Evolutionary conservation across 352 stramenopile species (phyloP), one percentile per base, ranked within the genome.

Genomic region (Globisporangium echinulatum): DNA sequence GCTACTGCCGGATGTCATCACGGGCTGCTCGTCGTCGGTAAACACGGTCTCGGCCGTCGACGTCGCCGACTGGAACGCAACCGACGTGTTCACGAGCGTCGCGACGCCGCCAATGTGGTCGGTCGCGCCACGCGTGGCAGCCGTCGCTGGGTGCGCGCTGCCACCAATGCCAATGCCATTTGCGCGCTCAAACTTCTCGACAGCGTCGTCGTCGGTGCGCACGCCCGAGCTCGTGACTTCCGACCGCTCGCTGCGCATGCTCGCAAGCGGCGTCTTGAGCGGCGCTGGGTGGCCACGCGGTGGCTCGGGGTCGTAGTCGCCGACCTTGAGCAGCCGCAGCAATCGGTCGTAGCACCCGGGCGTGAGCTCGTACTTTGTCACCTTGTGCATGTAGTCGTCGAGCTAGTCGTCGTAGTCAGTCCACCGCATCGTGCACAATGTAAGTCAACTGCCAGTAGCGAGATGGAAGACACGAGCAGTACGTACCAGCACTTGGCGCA

Each of bases 351-450:
- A 69, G 37, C 64, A 79, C 8, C 57, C 49, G 11, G 68, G 54
- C 11, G 77, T 75, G 54, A 92, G 57, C 15, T 83, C 64, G 25
- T 62, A 66, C 11, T 54, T 62, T 43, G 59, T 75, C 39, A 88
- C 59, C 42, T 83, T 69, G 37, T 78, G 71, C 75, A 92, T 90
- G 55, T 74, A 90, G 52, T 92, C 79, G 52, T 90, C 86, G 7
- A 90, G 58, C 76, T 87, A 47, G 56, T 62, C 25, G 25, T 33
- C 25, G 25, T 33, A 33, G 25, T 33, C 25, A 33, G 25, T 33
- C 25, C 25, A 33, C 25, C 25, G 25, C 25, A 33, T 33, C 25
- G 25, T 33, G 2, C 25, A 33, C 25, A 33, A 33, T 33, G 13
- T 53, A 2, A 37, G 43, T 59, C 33, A 42, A 42, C 15, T 40